A percentile compares a stretch with the other conserved stretches of the same genome.
These are phyloP conservation scores for Jimgerdemannia flammicorona DNA, from an alignment of 192 early-diverging fungal genomes.

Conservation along the genomic window DNA sequence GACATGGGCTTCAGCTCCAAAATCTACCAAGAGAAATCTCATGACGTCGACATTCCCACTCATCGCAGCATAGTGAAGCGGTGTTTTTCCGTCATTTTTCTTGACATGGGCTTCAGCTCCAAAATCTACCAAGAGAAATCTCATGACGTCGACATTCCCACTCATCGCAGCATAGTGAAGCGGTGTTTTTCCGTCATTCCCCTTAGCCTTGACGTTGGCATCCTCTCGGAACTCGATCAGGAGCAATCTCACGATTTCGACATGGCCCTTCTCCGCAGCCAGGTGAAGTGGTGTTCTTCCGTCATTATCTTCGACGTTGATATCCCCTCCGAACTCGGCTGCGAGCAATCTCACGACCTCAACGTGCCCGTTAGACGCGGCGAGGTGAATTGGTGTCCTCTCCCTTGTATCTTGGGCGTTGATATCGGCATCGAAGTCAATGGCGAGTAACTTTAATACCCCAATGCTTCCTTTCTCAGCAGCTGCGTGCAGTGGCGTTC, in stretches of 20 bases:
- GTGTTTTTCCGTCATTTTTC: too few relatives aligned
- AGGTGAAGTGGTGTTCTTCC: not conserved
- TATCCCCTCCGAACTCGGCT: not conserved
- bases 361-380: not conserved
- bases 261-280: not conserved
- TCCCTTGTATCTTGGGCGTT: not conserved
- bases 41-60: too few relatives aligned
- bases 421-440: not conserved
- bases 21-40: too few relatives aligned
- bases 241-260: not conserved
- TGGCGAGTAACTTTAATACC: not conserved
- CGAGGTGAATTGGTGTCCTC: not conserved
- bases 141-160: too few relatives aligned
- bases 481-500: not conserved
- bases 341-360: not conserved
- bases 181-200: too few relatives aligned
- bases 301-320: not conserved
- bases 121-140: too few relatives aligned
- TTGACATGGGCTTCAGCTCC: too few relatives aligned
- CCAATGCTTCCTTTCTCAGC: not conserved
- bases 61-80: too few relatives aligned
- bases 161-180: too few relatives aligned
- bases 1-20: too few relatives aligned
- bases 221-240: not conserved
- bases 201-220: not conserved